Evolutionary conservation across 139 green algal genomes (phyloP).

Genomic region (Chlorella sorokiniana): DNA sequence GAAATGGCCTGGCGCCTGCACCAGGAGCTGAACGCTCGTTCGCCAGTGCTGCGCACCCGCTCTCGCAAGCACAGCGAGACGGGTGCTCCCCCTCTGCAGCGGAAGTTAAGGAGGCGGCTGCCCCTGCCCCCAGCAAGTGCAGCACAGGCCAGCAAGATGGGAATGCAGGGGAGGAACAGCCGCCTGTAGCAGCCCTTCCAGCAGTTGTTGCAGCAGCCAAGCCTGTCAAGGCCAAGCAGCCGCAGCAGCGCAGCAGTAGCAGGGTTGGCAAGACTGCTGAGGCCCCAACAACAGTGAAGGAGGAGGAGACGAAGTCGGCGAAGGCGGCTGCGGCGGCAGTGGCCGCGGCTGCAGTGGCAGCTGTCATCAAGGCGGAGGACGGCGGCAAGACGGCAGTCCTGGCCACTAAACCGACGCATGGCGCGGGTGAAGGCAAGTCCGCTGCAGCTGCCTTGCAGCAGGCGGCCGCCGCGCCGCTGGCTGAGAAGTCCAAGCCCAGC

Average conservation of each 20-base stretch:
- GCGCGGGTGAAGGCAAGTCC: neutral
- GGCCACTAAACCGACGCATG: neutral
- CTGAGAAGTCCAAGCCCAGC: neutral
- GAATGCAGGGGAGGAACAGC: no score
- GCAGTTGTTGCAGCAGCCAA: no score
- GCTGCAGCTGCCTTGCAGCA: neutral
- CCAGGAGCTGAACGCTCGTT: constrained; percentile 44
- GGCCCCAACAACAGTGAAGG: neutral
- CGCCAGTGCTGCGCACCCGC: constrained; percentile 37
- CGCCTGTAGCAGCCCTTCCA: no score
- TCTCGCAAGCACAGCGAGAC: constrained; percentile 36
- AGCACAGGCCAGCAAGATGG: neutral
- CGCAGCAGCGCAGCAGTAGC: no score
- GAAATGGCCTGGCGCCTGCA: constrained; percentile 71
- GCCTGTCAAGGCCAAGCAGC: no score
- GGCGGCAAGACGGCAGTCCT: neutral
- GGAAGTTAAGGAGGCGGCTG: neutral
- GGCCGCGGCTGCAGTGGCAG: neutral
- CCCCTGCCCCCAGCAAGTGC: neutral
- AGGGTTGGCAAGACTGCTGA: neutral
- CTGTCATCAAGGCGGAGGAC: neutral
- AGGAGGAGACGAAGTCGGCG: neutral
- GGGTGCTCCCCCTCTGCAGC: no score
- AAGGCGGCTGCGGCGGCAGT: neutral
- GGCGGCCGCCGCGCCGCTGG: neutral